Base-by-base conservation (phyloP, 2,329 filamentous ascomycete species). In the Trichoderma koningii region DNA sequence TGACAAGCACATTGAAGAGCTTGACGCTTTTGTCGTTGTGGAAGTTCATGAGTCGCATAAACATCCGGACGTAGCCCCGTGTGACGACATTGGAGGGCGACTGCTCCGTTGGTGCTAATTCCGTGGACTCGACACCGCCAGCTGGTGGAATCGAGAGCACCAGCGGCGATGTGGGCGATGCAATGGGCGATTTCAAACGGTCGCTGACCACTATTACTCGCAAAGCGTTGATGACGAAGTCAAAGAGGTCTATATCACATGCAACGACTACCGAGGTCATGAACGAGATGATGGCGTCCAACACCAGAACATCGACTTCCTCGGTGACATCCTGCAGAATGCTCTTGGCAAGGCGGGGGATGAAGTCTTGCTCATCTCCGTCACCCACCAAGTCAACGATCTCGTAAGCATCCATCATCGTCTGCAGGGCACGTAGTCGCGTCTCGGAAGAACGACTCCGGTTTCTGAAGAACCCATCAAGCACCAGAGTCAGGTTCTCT, bases 21-120 rank as follows among this genome's bases (percentile, higher is more conserved):
- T 81, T 82, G 23, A 83, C 79, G 14, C 88, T 85, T 75, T 93
- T 94, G 15, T 76, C 76, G 7, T 85, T 84, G 62, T 90, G 87
- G 34, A 78, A 80, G 69, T 88, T 87, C 78, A 96, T 86, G 14
- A 87, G 86, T 59, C 87, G 84, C 69, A 93, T 85, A 74, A 96
- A 96, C 59, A 96, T 87, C 67, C 85, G 86, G 48, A 92, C 87
- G 65, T 92, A 87, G 2, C 89, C 90, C 64, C 83, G 85, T 0
- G 88, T 84, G 52, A 91, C 88, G 48, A 93, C 86, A 69, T 92
- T 91, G 3, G 87, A 87, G 1, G 85, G 83, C 26, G 87, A 89
- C 69, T 83, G 70, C 9, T 76, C 74, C 7, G 75, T 73, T 0
- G 69, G 15, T 4, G 12, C 34, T 14, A 72, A 47, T n/a, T 67